phyloP scores from a whole-genome alignment of 192 early-diverging fungal genomes.

The Coemansia furcata region DNA sequence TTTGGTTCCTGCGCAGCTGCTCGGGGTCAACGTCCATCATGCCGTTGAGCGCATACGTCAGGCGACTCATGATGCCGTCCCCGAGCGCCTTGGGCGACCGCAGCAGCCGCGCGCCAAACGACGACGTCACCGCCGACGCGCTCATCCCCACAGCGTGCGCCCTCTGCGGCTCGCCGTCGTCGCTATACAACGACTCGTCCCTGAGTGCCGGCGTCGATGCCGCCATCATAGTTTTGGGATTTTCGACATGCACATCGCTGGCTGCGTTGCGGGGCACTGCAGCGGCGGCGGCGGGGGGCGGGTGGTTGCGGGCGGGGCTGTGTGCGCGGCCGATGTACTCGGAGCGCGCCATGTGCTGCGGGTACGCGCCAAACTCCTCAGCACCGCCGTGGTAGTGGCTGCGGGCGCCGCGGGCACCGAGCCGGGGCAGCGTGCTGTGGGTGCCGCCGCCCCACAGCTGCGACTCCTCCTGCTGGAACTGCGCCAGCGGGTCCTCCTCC shows the following conservation, averaged over 20 bases:
- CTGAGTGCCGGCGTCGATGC: constrained; percentile 38
- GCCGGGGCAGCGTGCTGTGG: constrained; percentile 40
- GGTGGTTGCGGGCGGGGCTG: background rate
- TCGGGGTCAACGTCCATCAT: constrained; percentile 96
- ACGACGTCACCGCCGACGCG: background rate
- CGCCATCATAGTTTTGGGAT: constrained; percentile 21
- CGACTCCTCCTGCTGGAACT: constrained; percentile 53
- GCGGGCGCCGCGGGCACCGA: constrained; percentile 25
- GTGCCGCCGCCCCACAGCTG: constrained; percentile 47
- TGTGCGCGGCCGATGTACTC: constrained; percentile 33
- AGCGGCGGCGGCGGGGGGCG: background rate
- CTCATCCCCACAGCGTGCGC: background rate
- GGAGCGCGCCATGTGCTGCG: constrained; percentile 32
- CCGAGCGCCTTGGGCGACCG: constrained; percentile 41
- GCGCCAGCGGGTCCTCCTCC: constrained; percentile 44
- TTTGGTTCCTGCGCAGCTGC: constrained; percentile 80
- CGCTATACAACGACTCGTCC: background rate
- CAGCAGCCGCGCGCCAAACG: constrained; percentile 40
- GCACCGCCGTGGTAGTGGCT: background rate
- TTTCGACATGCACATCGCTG: background rate
- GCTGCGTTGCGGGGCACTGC: background rate
- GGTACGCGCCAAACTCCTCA: background rate
- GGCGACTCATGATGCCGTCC: constrained; percentile 51
- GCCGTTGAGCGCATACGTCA: constrained; percentile 74
- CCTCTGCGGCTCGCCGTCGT: background rate